Percentiles rank a stretch among this genome's conserved stretches.
These are phyloP conservation scores for Silene coronaria DNA, from an alignment of 179 eudicot species.

Conservation along the genomic window DNA sequence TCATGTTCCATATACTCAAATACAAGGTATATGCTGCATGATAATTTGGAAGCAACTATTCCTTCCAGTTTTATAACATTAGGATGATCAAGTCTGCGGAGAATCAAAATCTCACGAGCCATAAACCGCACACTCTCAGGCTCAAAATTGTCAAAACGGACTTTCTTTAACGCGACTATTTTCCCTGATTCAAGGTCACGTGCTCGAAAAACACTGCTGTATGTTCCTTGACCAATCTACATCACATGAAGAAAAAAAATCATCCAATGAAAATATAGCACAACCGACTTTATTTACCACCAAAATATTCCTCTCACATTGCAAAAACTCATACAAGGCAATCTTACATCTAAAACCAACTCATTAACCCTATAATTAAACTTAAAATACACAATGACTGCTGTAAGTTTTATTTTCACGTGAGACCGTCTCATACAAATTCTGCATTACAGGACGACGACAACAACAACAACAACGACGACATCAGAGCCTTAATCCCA, in stretches of 20 bases:
- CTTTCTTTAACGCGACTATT: constrained; percentile 76
- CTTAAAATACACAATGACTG: too few relatives aligned
- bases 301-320: neutral
- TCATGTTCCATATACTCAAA: constrained; percentile 71
- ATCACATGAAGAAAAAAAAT: neutral
- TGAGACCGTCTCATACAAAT: neutral
- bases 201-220: constrained; percentile 84
- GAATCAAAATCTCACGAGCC: constrained; percentile 76
- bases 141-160: constrained; percentile 75
- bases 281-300: neutral
- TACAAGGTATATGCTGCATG: constrained; percentile 53
- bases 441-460: neutral
- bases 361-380: too few relatives aligned
- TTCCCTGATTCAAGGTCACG: constrained; percentile 59
- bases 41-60: constrained; percentile 50
- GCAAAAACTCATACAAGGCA: too few relatives aligned
- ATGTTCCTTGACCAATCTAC: constrained; percentile 83
- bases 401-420: too few relatives aligned
- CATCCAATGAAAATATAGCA: neutral
- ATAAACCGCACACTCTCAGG: constrained; percentile 77
- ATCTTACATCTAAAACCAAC: too few relatives aligned
- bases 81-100: constrained; percentile 70
- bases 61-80: constrained; percentile 72
- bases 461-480: too few relatives aligned
- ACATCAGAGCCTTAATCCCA: neutral